Conservation (phyloP, 2,329 filamentous ascomycete species). For the Purpureocillium lavendulum region DNA sequence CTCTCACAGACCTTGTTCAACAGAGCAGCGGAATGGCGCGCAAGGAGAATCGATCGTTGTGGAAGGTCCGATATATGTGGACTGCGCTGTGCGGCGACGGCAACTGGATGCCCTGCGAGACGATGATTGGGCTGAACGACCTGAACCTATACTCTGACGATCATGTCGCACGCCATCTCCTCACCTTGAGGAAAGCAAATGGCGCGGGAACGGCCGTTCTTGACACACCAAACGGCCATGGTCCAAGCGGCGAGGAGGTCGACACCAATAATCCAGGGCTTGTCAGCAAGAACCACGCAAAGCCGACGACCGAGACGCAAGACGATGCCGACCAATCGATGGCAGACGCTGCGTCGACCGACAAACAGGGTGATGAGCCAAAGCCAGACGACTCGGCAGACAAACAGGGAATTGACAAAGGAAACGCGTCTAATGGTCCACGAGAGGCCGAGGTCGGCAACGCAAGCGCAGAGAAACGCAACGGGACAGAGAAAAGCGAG, state of each 20-base stretch:
- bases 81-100: conserved; percentile 69
- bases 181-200: conserved; percentile 17
- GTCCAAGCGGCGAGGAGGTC: conserved; percentile 3
- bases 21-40: conserved; percentile 65
- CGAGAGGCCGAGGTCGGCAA: no score
- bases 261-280: conserved; percentile 9
- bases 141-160: conserved; percentile 44
- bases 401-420: neutral
- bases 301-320: neutral
- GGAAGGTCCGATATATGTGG: conserved; percentile 66
- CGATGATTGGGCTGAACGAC: conserved; percentile 49
- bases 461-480: no score
- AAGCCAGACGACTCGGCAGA: neutral
- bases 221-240: conserved; percentile 14
- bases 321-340: neutral
- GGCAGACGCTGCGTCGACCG: neutral
- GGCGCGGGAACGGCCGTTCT: conserved; percentile 4
- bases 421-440: no score
- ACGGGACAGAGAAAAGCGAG: no score
- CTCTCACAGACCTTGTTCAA: conserved; percentile 60
- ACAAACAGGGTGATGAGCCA: no score
- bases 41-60: conserved; percentile 64
- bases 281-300: neutral
- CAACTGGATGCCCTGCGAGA: conserved; percentile 54
- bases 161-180: conserved; percentile 28